A percentile compares a stretch with the other conserved stretches of the same genome.
Evolutionary conservation across 768 basidiomycete species (phyloP).

Genomic region (Xerocomus spinulosus): DNA sequence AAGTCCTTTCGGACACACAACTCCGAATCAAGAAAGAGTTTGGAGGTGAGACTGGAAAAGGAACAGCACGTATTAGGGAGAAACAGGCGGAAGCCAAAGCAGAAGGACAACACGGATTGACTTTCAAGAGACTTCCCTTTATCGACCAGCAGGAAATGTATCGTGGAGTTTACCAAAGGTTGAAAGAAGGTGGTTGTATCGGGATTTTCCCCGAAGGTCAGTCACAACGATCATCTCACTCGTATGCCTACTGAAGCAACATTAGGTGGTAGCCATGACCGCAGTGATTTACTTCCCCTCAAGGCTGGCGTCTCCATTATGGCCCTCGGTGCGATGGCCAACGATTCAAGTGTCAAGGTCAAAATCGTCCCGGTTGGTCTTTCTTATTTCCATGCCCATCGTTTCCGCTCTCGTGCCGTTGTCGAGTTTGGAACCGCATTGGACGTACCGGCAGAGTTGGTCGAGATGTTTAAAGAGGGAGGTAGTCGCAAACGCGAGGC

Average conservation of each 20-base stretch:
- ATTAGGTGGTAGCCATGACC: conserved; percentile 94
- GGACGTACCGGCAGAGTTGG: conserved; percentile 84
- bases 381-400: conserved; percentile 72
- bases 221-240: conserved; percentile 5
- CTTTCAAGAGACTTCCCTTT: conserved; percentile 80
- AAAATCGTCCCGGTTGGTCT: conserved; percentile 87
- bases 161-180: conserved; percentile 80
- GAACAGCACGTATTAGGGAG: conserved; percentile 62
- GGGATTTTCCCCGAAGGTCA: conserved; percentile 98
- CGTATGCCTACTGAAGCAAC: background rate
- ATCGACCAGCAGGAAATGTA: conserved; percentile 97
- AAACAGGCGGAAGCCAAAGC: conserved; percentile 55
- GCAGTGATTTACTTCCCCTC: conserved; percentile 90
- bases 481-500: conserved; percentile 87
- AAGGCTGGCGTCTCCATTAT: conserved; percentile 98
- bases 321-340: conserved; percentile 97
- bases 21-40: conserved; percentile 84
- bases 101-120: conserved; percentile 56
- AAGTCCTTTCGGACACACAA: conserved; percentile 86
- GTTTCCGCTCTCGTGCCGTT: conserved; percentile 94
- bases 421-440: conserved; percentile 93
- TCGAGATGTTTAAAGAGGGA: conserved; percentile 88
- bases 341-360: conserved; percentile 78
- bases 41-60: conserved; percentile 73
- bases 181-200: conserved; percentile 84